Evolutionary conservation across 768 basidiomycete genomes (phyloP).

Genomic region (Hydnum rufescens): DNA sequence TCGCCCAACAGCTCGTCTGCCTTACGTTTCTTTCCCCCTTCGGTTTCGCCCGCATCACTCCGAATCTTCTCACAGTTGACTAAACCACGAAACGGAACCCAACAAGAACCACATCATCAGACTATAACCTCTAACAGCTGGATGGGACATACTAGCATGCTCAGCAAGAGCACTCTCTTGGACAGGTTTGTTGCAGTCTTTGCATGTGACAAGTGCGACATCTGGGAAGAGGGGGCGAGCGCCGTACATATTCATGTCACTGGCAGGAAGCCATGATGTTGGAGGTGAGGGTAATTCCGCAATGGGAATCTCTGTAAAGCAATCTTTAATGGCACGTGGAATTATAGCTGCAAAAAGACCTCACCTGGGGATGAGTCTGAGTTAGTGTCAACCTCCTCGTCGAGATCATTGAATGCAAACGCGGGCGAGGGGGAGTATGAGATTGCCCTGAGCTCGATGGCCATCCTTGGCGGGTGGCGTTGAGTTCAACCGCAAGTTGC

Average conservation of each 20-base stretch:
- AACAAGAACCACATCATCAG: background rate
- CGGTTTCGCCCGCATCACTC: conserved; percentile 27
- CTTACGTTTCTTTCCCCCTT: conserved; percentile 34
- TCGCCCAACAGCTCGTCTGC: conserved; percentile 24
- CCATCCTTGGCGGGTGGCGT: background rate
- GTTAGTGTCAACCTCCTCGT: background rate
- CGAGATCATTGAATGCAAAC: background rate
- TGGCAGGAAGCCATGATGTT: conserved; percentile 65
- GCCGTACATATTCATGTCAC: conserved; percentile 79
- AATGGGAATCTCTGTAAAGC: background rate
- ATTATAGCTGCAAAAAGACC: background rate
- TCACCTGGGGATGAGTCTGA: conserved; percentile 1
- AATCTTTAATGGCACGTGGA: background rate
- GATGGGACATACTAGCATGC: conserved; percentile 40
- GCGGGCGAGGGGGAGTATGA: background rate
- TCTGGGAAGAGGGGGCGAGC: conserved; percentile 53
- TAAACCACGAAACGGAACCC: conserved; percentile 14
- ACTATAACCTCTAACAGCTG: conserved; percentile 7
- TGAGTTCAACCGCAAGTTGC: too few relatives aligned
- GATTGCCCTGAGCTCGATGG: background rate
- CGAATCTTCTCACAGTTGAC: conserved; percentile 44
- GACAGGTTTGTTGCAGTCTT: conserved; percentile 63
- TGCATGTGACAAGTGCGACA: conserved; percentile 48
- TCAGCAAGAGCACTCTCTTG: conserved; percentile 54
- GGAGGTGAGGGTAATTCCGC: conserved; percentile 33